Conservation (phyloP, 2,329 filamentous ascomycete species). For the Trichoderma atroviride region DNA sequence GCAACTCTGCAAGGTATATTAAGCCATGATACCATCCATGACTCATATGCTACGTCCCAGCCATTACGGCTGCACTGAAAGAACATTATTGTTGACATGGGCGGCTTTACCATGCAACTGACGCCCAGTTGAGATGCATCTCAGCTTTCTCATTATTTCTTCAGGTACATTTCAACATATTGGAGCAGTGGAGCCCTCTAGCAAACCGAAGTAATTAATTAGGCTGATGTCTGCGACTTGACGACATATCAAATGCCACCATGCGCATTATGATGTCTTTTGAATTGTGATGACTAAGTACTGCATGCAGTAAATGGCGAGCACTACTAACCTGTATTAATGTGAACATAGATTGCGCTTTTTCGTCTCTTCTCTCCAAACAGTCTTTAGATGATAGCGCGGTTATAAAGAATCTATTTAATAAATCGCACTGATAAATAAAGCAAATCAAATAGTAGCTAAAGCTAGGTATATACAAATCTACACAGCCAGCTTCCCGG, state of each 20-base stretch:
- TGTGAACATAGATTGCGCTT: not conserved
- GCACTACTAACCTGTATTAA: no score
- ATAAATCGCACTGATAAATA: constrained; percentile 3
- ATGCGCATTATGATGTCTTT: not conserved
- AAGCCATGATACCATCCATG: not conserved
- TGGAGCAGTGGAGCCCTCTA: not conserved
- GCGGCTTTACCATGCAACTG: not conserved
- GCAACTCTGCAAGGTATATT: not conserved
- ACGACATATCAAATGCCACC: not conserved
- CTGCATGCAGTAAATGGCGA: no score
- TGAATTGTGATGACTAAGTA: not conserved
- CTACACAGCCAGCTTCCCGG: constrained; percentile 7
- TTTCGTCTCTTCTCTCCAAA: not conserved
- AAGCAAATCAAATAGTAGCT: constrained; percentile 8
- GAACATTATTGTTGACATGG: not conserved
- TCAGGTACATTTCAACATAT: not conserved
- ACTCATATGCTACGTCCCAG: not conserved
- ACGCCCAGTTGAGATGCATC: not conserved
- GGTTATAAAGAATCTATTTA: not conserved
- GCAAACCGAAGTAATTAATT: not conserved
- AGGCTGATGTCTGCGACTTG: not conserved
- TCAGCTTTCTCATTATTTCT: not conserved
- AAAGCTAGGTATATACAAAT: constrained; percentile 18
- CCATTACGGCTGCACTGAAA: not conserved
- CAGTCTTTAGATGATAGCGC: not conserved